Evolutionary conservation across 31 red algal genomes (phyloP), one percentile per base, ranked within the genome.

Genomic region (Endocladia muricata): DNA sequence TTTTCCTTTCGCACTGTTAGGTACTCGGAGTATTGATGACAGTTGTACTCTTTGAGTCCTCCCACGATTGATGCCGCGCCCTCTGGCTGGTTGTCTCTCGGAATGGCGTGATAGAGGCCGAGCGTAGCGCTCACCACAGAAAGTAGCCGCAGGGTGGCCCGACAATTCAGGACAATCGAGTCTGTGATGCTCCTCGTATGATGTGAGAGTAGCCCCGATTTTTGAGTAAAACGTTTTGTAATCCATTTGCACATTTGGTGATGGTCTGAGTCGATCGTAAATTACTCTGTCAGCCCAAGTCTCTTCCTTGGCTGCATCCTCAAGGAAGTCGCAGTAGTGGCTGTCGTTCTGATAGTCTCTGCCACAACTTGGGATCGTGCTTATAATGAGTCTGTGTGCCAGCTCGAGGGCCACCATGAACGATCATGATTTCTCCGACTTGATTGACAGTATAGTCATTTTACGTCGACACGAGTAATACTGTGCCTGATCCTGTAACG

Each of bases 251-350:
- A 22, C 55, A 58, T 58, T 58, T 58, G 4, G 55, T 13, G 55
- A 58, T 58, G 13, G 0, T 58, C 6, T 58, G 25, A 13, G 55
- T 28, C 55, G 55, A 28, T 58, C 0, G 6, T 58, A 28, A 28
- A 58, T 15, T 22, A 15, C 4, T 28, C 30, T 58, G 25, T 58
- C 55, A 0, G 13, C 55, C 55, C 4, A 22, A 4, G 4, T 9
- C 55, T 58, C 0, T 22, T 0, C 55, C 30, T 28, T 0, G 55
- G 32, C 25, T 6, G 32, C 4, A 4, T 58, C 0, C 30, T 58
- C 55, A 22, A 58, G 25, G 13, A 58, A 4, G 55, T 58, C 55
- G 55, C 55, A 58, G 55, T 58, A 58, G 55, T 58, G 55, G 55
- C 55, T 58, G 13, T 58, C 13, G 32, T 4, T 58, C 30, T 58